A percentile compares a stretch with the other conserved stretches of the same genome.
Conservation (phyloP, 345 rosid species). For the Eucalyptus dawsonii region DNA sequence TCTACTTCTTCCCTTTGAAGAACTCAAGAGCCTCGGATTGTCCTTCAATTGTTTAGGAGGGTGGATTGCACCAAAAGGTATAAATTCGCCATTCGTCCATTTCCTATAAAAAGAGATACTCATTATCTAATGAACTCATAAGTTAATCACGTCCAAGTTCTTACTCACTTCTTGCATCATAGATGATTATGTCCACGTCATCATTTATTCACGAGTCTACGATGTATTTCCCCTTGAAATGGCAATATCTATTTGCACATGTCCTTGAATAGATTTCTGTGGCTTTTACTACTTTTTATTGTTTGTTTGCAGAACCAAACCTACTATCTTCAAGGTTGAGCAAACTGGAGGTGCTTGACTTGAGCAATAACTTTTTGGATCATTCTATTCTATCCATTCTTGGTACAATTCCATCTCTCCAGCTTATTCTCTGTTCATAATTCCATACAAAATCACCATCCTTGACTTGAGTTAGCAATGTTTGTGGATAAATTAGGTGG, state of each 20-base stretch:
- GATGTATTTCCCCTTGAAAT: too few relatives aligned
- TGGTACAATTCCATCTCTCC: neutral
- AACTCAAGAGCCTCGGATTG: neutral
- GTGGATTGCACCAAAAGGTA: neutral
- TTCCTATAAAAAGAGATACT: neutral
- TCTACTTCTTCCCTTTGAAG: neutral
- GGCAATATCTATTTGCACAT: accelerated
- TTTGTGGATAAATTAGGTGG: too few relatives aligned
- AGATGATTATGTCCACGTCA: neutral
- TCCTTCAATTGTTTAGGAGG: neutral
- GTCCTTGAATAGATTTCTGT: accelerated
- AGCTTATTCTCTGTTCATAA: too few relatives aligned
- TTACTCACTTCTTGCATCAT: neutral
- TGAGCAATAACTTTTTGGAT: accelerated
- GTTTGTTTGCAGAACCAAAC: neutral
- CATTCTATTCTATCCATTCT: neutral
- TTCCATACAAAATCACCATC: too few relatives aligned
- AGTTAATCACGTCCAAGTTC: accelerated
- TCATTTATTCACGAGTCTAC: too few relatives aligned
- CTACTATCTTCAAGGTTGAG: neutral
- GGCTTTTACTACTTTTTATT: neutral
- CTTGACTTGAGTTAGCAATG: too few relatives aligned
- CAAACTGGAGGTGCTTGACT: neutral
- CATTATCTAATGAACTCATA: neutral
- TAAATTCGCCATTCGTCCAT: neutral